A percentile compares a stretch with the other conserved stretches of the same genome.
These are phyloP conservation scores for Sphaerulina populicola DNA, from an alignment of 2,329 filamentous ascomycete genomes.

Conservation along the genomic window DNA sequence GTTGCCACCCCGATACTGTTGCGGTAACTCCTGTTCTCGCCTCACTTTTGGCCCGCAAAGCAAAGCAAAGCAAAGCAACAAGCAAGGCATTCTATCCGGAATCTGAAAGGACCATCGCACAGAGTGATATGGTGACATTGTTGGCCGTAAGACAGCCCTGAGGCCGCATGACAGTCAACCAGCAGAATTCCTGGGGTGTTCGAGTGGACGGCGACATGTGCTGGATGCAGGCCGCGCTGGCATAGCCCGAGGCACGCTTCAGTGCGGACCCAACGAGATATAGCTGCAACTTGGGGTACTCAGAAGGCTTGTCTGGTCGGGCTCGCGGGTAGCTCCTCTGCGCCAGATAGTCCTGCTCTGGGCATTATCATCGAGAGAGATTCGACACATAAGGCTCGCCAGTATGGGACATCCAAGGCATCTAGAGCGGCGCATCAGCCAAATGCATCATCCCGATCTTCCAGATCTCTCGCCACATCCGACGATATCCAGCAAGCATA, in stretches of 20 bases:
- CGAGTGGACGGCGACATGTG: neutral
- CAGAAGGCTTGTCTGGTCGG: neutral
- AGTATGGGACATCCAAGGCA: neutral
- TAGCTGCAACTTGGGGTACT: neutral
- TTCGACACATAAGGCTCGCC: too few species aligned
- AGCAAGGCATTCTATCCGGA: too few species aligned
- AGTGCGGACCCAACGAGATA: neutral
- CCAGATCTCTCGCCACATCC: constrained; percentile 5
- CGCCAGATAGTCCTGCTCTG: too few species aligned
- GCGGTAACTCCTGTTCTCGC: too few species aligned
- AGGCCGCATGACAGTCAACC: neutral
- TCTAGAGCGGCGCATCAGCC: constrained; percentile 5
- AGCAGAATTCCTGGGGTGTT: neutral
- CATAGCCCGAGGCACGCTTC: neutral
- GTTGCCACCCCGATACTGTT: too few species aligned
- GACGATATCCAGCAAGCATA: neutral
- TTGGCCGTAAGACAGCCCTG: neutral
- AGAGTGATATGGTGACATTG: neutral
- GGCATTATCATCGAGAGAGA: too few species aligned
- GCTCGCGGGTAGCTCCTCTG: neutral
- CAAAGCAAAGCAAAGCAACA: neutral
- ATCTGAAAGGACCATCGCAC: neutral
- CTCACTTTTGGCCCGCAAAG: neutral
- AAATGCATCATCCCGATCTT: constrained; percentile 8
- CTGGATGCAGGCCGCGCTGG: neutral